A percentile compares a stretch with the other conserved stretches of the same genome.
These are phyloP conservation scores for Cercospora berteroae DNA, from an alignment of 2,329 filamentous ascomycete genomes.

Conservation along the genomic window DNA sequence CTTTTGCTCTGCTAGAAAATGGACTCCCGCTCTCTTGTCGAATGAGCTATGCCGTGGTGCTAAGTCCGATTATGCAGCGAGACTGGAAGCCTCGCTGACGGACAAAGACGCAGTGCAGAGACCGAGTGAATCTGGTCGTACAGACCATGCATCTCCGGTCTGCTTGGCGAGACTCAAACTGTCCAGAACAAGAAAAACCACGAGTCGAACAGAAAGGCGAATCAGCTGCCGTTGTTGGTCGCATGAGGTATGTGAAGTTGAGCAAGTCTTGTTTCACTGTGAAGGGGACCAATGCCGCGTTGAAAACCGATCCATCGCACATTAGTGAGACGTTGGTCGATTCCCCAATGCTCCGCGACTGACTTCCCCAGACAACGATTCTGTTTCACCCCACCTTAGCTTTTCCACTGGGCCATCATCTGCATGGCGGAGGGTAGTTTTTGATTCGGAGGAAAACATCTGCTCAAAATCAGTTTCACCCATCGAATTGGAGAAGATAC, in stretches of 20 bases:
- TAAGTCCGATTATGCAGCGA: not conserved
- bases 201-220: not conserved
- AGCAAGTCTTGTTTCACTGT: not conserved
- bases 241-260: not conserved
- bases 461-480: not conserved
- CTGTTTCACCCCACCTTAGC: not conserved
- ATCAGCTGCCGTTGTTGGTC: not conserved
- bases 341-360: not conserved
- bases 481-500: not conserved
- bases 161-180: not conserved
- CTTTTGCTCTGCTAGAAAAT: not conserved
- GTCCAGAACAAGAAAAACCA: not conserved
- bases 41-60: not conserved
- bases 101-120: not conserved
- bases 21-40: not conserved
- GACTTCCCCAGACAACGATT: not conserved
- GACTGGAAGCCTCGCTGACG: not conserved
- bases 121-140: not conserved
- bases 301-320: not conserved
- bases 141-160: not conserved
- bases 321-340: not conserved
- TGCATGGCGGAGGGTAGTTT: constrained; percentile 16
- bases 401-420: not conserved
- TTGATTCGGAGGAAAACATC: constrained; percentile 15
- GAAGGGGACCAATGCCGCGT: not conserved